phyloP scores from a whole-genome alignment of 768 basidiomycete genomes.

The Phlebiopsis flavidoalba region DNA sequence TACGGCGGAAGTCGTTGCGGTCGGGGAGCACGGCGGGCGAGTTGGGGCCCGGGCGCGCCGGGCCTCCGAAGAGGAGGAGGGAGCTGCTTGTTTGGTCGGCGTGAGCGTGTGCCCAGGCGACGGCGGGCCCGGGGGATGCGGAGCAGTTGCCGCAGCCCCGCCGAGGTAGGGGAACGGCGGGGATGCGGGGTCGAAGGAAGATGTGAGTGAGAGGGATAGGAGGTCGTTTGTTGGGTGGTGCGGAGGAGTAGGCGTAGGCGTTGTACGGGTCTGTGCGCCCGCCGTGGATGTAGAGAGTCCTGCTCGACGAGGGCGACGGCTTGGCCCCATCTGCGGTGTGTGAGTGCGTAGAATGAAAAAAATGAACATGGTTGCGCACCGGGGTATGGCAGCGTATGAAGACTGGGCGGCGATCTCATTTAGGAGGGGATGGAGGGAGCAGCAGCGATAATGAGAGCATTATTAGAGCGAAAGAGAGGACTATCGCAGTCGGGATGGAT shows the following conservation, averaged over 20 bases:
- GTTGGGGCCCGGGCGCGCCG: slow-evolving; percentile 58
- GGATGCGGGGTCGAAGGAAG: slow-evolving; percentile 49
- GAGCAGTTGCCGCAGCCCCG: slow-evolving; percentile 38
- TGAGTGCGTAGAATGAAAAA: not conserved
- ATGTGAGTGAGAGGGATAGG: slow-evolving; percentile 59
- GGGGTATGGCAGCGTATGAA: slow-evolving; percentile 18
- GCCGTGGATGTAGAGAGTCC: slow-evolving; percentile 67
- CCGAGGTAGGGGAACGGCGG: slow-evolving; percentile 68
- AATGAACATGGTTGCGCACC: slow-evolving; percentile 7
- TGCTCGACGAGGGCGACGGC: slow-evolving; percentile 55
- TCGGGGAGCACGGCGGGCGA: slow-evolving; percentile 46
- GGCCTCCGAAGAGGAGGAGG: slow-evolving; percentile 74
- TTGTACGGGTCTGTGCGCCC: slow-evolving; percentile 72
- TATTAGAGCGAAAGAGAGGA: not conserved
- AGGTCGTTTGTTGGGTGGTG: slow-evolving; percentile 70
- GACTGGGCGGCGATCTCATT: slow-evolving; percentile 14
- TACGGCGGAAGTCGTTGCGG: slow-evolving; percentile 57
- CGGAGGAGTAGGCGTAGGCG: slow-evolving; percentile 65
- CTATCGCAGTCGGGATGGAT: not conserved
- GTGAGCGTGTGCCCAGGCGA: slow-evolving; percentile 83
- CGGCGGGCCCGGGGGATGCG: slow-evolving; percentile 48
- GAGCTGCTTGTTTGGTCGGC: slow-evolving; percentile 48
- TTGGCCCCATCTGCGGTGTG: slow-evolving; percentile 69
- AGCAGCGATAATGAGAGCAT: slow-evolving; percentile 8
- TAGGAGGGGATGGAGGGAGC: slow-evolving; percentile 11